Percentiles rank a stretch among this genome's conserved stretches.
Evolutionary conservation across 2,329 filamentous ascomycete species (phyloP).

Genomic region (Dactylonectria macrodidyma): DNA sequence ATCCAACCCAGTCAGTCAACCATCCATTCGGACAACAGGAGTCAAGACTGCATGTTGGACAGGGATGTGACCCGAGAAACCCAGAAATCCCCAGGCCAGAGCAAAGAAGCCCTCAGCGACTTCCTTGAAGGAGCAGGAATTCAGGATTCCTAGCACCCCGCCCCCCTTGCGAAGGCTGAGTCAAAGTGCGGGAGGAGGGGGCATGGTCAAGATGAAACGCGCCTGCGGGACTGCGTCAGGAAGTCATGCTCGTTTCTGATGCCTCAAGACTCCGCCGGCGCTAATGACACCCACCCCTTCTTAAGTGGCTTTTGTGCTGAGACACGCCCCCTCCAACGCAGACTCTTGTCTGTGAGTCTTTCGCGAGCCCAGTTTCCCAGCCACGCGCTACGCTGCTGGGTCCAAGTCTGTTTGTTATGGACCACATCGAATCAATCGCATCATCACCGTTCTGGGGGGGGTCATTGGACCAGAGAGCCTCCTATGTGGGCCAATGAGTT

Average conservation of each 20-base stretch:
- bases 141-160: conserved; percentile 37
- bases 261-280: conserved; percentile 49
- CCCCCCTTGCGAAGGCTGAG: conserved; percentile 47
- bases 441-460: conserved; percentile 9
- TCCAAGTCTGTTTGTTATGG: conserved; percentile 28
- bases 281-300: conserved; percentile 51
- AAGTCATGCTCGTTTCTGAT: conserved; percentile 52
- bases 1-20: neutral
- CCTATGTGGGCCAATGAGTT: conserved; percentile 35
- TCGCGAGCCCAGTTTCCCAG: conserved; percentile 24
- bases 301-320: conserved; percentile 29
- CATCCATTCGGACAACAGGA: conserved; percentile 36
- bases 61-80: conserved; percentile 32
- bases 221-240: conserved; percentile 67
- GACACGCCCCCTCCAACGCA: conserved; percentile 40
- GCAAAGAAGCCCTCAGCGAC: conserved; percentile 18
- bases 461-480: conserved; percentile 30
- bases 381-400: conserved; percentile 28
- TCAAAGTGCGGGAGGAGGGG: conserved; percentile 40
- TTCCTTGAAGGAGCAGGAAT: conserved; percentile 17
- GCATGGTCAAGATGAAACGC: conserved; percentile 63
- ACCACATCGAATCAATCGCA: conserved; percentile 39
- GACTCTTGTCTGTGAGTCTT: conserved; percentile 16
- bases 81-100: conserved; percentile 12
- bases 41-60: conserved; percentile 31